Evolutionary conservation across 202 grass and related monocot species (phyloP).

Genomic region (Carex sylvatica): DNA sequence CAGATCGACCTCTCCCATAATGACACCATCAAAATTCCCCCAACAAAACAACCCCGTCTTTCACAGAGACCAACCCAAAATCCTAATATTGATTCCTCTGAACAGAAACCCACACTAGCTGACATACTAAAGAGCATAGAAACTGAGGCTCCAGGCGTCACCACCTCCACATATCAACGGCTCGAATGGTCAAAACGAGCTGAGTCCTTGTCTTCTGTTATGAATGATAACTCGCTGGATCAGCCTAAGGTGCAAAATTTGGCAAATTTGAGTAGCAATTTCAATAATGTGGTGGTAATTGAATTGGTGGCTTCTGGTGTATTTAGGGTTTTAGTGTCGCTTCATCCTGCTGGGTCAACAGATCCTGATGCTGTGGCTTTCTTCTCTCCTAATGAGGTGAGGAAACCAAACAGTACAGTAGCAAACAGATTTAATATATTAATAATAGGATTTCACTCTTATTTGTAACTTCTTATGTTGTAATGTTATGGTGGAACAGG

Average conservation of each 20-base stretch:
- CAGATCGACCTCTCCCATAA: conserved; percentile 44
- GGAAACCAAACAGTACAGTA: neutral
- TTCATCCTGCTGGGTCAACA: conserved; percentile 87
- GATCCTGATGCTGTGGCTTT: conserved; percentile 83
- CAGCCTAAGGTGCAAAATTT: conserved; percentile 59
- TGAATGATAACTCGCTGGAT: conserved; percentile 60
- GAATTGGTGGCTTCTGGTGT: conserved; percentile 78
- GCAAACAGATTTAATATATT: neutral
- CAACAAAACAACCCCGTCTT: neutral
- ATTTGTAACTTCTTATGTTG: neutral
- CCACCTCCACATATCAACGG: conserved; percentile 67
- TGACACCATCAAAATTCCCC: conserved; percentile 21
- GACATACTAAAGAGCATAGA: conserved; percentile 73
- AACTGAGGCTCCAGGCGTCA: conserved; percentile 57
- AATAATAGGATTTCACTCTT: neutral
- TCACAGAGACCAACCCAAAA: conserved; percentile 9
- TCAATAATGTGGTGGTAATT: conserved; percentile 71
- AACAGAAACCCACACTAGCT: conserved; percentile 56
- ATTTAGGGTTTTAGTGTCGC: conserved; percentile 91
- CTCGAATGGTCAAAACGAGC: conserved; percentile 96
- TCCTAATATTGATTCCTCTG: conserved; percentile 6
- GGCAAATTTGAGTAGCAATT: conserved; percentile 48
- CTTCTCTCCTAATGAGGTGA: conserved; percentile 92
- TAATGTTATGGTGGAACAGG: neutral
- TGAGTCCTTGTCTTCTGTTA: conserved; percentile 48